Conservation (phyloP, 1,139 yeast genomes). For the Pichia sp. region DNA sequence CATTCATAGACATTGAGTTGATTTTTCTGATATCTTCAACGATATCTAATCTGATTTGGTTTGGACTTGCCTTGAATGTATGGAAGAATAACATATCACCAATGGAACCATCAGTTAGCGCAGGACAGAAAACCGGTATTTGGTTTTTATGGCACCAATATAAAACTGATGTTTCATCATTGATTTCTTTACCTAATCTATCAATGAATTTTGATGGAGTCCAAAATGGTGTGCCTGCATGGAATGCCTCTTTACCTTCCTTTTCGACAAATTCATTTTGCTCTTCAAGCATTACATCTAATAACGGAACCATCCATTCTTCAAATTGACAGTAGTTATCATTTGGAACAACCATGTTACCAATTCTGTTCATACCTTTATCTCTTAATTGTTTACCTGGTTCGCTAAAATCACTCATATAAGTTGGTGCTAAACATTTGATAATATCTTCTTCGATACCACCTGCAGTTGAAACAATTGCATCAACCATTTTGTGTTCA, state of each 20-base stretch:
- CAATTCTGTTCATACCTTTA: constrained; percentile 95
- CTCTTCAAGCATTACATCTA: constrained; percentile 81
- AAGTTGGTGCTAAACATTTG: constrained; percentile 93
- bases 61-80: constrained; percentile 89
- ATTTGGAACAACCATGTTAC: constrained; percentile 92
- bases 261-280: constrained; percentile 62
- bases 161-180: constrained; percentile 87
- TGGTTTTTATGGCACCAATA: constrained; percentile 98
- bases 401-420: constrained; percentile 80
- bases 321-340: constrained; percentile 96
- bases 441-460: constrained; percentile 97
- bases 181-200: constrained; percentile 88
- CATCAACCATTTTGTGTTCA: constrained; percentile 90
- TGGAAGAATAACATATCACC: constrained; percentile 99
- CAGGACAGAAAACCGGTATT: constrained; percentile 96
- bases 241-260: constrained; percentile 41
- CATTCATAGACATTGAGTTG: constrained; percentile 92
- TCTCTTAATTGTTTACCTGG: constrained; percentile 80
- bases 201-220: constrained; percentile 91
- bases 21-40: constrained; percentile 89
- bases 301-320: constrained; percentile 95
- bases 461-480: constrained; percentile 93
- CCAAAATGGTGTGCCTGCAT: constrained; percentile 64
- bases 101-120: constrained; percentile 93
- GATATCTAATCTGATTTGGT: constrained; percentile 80